Evolutionary conservation across 352 stramenopile genomes (phyloP), one percentile per base, ranked within the genome.

Genomic region (Globisporangium viniferum): DNA sequence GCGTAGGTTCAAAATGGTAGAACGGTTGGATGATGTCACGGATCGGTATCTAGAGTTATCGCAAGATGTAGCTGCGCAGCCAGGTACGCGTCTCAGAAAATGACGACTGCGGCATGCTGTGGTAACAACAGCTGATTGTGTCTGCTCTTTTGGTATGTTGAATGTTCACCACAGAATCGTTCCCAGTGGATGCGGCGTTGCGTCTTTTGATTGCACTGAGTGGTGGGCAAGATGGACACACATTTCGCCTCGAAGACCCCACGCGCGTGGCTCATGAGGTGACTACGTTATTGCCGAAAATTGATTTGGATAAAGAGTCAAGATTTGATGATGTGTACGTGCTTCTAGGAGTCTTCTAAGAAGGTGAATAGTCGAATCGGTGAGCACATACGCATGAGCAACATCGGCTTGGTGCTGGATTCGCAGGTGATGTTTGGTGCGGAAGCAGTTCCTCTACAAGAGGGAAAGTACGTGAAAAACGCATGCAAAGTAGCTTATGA

Each of bases 221-320:
- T 29, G 85, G 85, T 14, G 85, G 82, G 7, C 51, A 74, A 1
- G 77, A 93, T 64, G 79, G 80, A 53, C 33, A 70, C 15, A 89
- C 85, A 14, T 93, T 93, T 64, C 70, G 88, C 12, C 66, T 90
- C 2, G 75, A 84, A 60, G 81, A 91, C 54, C 72, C 75, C 3
- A 86, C 77, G 53, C 74, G 73, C 44, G 64, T 77, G 7, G 54
- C 55, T 14, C 61, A 56, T 2, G 59, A 75, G 10, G 69, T 77
- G 22, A 22, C 8, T 6, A 22, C 5, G 44, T 49, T 49, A 18
- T 7, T 49, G 44, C 18, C 44, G 44, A 49, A 49, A 49, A 18
- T 49, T 49, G 44, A 10, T 6, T 49, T 8, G 44, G 44, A 22
- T 22, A 49, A 49, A 49, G 5, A 49, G 18, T 22, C 15, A n/a